Conservation (phyloP, 2,329 filamentous ascomycete genomes). For the Clarireedia sp. region DNA sequence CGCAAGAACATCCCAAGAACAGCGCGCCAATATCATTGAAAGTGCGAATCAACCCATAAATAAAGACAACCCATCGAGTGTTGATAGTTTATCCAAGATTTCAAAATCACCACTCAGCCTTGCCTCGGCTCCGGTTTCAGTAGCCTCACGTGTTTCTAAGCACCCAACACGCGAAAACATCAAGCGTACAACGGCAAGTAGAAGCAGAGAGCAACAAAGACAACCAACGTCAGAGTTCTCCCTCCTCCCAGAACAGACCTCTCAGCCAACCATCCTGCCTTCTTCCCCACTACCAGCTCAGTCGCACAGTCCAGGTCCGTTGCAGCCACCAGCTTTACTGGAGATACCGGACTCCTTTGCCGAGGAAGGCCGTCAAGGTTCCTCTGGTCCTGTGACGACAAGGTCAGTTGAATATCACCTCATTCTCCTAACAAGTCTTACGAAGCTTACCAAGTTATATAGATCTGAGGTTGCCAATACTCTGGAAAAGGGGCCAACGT, state of each 20-base stretch:
- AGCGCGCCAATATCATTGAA: background rate
- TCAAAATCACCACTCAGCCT: background rate
- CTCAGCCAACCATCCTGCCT: background rate
- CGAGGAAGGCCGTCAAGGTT: background rate
- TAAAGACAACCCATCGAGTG: background rate
- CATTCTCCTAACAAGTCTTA: background rate
- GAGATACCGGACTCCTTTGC: slow-evolving; percentile 5
- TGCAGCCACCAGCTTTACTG: background rate
- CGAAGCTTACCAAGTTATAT: slow-evolving; percentile 1
- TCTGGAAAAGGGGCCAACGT: background rate
- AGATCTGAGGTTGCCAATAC: background rate
- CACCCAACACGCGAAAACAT: background rate
- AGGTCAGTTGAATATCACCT: background rate
- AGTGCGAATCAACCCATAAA: background rate
- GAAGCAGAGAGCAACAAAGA: background rate
- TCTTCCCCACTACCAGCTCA: background rate
- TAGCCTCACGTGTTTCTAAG: slow-evolving; percentile 4
- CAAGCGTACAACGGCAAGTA: background rate
- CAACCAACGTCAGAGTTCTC: background rate
- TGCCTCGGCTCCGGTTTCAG: background rate
- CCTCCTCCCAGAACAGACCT: background rate
- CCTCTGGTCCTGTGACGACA: background rate
- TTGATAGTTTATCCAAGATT: background rate
- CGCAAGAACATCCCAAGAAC: background rate
- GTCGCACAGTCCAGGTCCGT: background rate